Base-by-base conservation (phyloP, 805 yeast species). In the Barnettozyma populi region DNA sequence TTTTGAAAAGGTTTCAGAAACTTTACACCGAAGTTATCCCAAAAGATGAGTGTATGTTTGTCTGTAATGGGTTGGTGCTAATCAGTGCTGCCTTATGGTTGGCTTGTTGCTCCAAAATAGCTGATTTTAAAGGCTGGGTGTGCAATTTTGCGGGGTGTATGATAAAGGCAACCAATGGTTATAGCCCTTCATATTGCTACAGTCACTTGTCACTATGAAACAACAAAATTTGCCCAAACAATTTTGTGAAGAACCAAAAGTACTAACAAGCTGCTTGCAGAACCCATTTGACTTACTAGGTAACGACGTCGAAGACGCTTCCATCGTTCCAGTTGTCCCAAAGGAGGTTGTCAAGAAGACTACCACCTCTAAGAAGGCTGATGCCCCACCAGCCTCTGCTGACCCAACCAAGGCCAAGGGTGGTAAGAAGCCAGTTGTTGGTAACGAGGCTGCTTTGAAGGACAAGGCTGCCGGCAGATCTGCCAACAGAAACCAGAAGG, bases 361-460 rank as follows among this genome's bases (percentile, higher is more conserved):
- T 71, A 83, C 92, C 60, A 82, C 95, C 53, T 83, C 94, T 65
- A 89, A 86, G 80, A 90, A 90, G 79, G 69, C 82, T 52, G 96
- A 87, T 66, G 82, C 73, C 52, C 80, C 94, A 52, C 90, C 94
- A 63, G 78, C 90, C 58, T 77, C 84, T 56, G 90, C 94, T 56
- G 84, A 83, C 75, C 83, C 88, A 67, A 71, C 87, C 60, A 83
- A 75, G 70, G 89, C 95, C 58, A 84, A 78, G 72, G 81, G 84
- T 70, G 74, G 72, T 74, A 79, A 79, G 71, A 75, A 83, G 64
- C 76, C 76, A 69, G 74, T 84, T 49, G 72, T 88, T 60, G 95
- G 94, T 70, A 90, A 88, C 76, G 96, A 89, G 65, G 95, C 89
- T 61, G 96, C 95, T 54, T 72, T 82, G 69, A 82, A 74, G 70